Percentiles rank a stretch among this genome's conserved stretches.
Evolutionary conservation across 2,329 filamentous ascomycete species (phyloP).

Genomic region (Beauveria pseudobassiana): DNA sequence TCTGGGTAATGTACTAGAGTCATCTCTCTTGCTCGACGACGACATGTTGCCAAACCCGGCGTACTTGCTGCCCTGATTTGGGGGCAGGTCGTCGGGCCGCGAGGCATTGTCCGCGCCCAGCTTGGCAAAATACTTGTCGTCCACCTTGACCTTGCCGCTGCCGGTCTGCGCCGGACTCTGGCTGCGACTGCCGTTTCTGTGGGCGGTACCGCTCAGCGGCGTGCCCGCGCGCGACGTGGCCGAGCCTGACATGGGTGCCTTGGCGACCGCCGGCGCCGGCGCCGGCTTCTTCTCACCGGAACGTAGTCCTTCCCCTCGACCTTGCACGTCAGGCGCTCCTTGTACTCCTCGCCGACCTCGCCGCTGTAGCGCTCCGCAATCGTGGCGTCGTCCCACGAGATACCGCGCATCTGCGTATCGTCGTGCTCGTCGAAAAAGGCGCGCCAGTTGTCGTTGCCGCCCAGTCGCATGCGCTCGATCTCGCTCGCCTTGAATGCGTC

Average conservation of each 20-base stretch:
- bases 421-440: constrained; percentile 74
- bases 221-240: constrained; percentile 27
- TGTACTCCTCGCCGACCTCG: constrained; percentile 90
- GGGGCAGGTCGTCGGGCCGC: constrained; percentile 66
- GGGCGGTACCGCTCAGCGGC: constrained; percentile 33
- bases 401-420: constrained; percentile 57
- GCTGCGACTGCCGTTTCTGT: constrained; percentile 33
- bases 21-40: constrained; percentile 38
- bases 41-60: constrained; percentile 80
- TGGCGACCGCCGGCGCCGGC: constrained; percentile 16
- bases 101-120: constrained; percentile 77
- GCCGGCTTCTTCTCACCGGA: constrained; percentile 52
- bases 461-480: constrained; percentile 87
- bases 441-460: constrained; percentile 83
- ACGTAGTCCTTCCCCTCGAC: constrained; percentile 85
- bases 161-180: constrained; percentile 29
- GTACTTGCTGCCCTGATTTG: constrained; percentile 89
- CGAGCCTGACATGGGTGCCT: constrained; percentile 17
- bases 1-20: constrained; percentile 48
- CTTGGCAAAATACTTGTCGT: constrained; percentile 86
- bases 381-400: constrained; percentile 77
- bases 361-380: constrained; percentile 87
- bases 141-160: constrained; percentile 50
- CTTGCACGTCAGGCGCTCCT: constrained; percentile 79
- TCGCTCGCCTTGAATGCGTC: constrained; percentile 93